Evolutionary conservation across 352 stramenopile genomes (phyloP).

Genomic region (Globisporangium cylindrosporum): DNA sequence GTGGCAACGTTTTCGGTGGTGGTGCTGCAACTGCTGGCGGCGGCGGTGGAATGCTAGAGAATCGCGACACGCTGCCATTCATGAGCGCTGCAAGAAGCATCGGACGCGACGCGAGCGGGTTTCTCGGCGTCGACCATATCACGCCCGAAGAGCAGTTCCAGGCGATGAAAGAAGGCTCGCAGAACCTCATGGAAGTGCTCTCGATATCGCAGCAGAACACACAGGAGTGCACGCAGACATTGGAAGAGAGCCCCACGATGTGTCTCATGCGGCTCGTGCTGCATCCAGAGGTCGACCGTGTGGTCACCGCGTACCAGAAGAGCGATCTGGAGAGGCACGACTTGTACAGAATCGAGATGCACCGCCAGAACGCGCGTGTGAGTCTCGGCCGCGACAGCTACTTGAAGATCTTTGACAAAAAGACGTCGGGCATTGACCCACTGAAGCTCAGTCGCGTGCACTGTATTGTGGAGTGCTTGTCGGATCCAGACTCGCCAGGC

Average conservation of each 20-base stretch:
- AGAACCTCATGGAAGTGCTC: slow-evolving; percentile 62
- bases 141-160: slow-evolving; percentile 32
- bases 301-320: slow-evolving; percentile 56
- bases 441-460: slow-evolving; percentile 65
- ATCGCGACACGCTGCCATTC: slow-evolving; percentile 10
- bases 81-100: slow-evolving; percentile 7
- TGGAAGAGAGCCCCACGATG: slow-evolving; percentile 56
- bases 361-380: slow-evolving; percentile 41
- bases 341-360: slow-evolving; percentile 61
- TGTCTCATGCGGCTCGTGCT: slow-evolving; percentile 61
- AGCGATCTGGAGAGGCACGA: slow-evolving; percentile 43
- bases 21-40: too few species aligned
- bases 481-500: slow-evolving; percentile 39
- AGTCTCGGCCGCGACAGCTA: slow-evolving; percentile 60
- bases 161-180: slow-evolving; percentile 47
- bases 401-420: slow-evolving; percentile 50
- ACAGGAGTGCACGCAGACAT: slow-evolving; percentile 67
- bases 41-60: slow-evolving; percentile 2
- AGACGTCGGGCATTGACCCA: slow-evolving; percentile 50
- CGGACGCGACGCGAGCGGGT: not conserved
- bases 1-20: too few species aligned
- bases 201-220: slow-evolving; percentile 78
- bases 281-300: slow-evolving; percentile 61
- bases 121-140: slow-evolving; percentile 11
- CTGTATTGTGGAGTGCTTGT: slow-evolving; percentile 52